Percentiles rank a stretch among this genome's conserved stretches.
phyloP scores from a whole-genome alignment of 306 rosid species.

The Dicorynia guianensis region DNA sequence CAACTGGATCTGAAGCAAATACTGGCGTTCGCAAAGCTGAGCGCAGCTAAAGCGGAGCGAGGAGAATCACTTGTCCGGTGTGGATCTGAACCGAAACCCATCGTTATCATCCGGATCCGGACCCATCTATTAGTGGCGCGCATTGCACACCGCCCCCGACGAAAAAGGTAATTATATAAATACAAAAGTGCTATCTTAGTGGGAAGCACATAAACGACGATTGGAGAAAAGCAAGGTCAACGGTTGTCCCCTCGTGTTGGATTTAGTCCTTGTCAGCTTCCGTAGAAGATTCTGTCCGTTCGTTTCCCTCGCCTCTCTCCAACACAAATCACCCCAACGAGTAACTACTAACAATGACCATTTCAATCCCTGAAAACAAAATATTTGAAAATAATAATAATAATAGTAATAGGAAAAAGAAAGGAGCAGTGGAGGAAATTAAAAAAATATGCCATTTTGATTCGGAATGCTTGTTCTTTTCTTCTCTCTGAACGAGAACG shows the following conservation, averaged over 20 bases:
- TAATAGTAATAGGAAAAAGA: too few relatives aligned
- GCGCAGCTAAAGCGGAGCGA: too few relatives aligned
- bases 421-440: neutral
- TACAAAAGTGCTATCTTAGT: neutral
- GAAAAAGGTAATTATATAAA: neutral
- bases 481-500: constrained; percentile 31
- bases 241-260: constrained; percentile 26
- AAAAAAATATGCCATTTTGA: constrained; percentile 43
- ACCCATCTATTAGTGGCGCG: constrained; percentile 39
- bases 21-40: too few relatives aligned
- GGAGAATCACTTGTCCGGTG: constrained; percentile 25
- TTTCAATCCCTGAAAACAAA: constrained; percentile 44
- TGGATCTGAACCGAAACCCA: constrained; percentile 18
- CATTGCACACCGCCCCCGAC: constrained; percentile 45
- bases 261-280: neutral
- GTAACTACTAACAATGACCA: constrained; percentile 54
- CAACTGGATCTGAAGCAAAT: constrained; percentile 41
- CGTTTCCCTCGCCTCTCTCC: constrained; percentile 38
- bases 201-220: neutral
- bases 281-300: constrained; percentile 43
- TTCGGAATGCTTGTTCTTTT: constrained; percentile 28
- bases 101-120: neutral
- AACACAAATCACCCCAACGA: neutral
- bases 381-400: neutral
- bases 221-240: constrained; percentile 5